Base-by-base conservation (phyloP, 2,329 filamentous ascomycete genomes). In the Diaporthe ilicicola region DNA sequence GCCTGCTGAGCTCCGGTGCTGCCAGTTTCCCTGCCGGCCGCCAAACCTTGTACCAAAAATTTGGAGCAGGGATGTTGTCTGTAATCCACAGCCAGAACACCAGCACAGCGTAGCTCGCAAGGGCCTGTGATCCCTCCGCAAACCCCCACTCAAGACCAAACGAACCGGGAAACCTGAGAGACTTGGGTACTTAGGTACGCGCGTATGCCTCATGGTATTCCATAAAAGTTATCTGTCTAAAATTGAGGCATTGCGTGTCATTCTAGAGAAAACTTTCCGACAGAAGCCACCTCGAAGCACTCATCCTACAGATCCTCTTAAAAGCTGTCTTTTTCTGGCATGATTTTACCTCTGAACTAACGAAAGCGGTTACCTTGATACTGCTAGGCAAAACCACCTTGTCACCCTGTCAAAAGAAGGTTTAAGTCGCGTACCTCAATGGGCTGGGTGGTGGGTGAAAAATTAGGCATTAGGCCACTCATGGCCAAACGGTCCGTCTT, bases 21-120 rank as follows among this genome's bases (percentile, higher is more conserved):
- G 29, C 29, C 51, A 61, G 39, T 50, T 15, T 32, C n/a, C n/a
- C 22, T 69, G 70, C 70, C 65, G 37, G 68, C 71, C 71, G 67
- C 37, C 32, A 67, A 53, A 27, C 59, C 37, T 50, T 27, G 44
- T 5, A 13, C 59, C 24, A 59, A 55, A 70, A 64, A 55, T 62
- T 67, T 67, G 37, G 70, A 48, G 39, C 59, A 56, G 54, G 67
- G 39, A 55, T 54, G 39, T 15, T 15, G 50, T 29, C 12, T 44
- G 7, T n/a, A 22, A 4, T 4, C 24, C 17, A 42, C 32, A n/a
- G 22, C 62, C 62, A 66, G 32, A 24, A 37, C 64, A 67, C 48
- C 27, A 34, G 39, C 37, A 48, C 37, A 50, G 29, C 44, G 7
- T 22, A 37, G 59, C 59, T 62, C n/a, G 12, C 44, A 62, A 44